phyloP scores from a whole-genome alignment of 1,284 basidiomycete species.

The Irpex sp. region DNA sequence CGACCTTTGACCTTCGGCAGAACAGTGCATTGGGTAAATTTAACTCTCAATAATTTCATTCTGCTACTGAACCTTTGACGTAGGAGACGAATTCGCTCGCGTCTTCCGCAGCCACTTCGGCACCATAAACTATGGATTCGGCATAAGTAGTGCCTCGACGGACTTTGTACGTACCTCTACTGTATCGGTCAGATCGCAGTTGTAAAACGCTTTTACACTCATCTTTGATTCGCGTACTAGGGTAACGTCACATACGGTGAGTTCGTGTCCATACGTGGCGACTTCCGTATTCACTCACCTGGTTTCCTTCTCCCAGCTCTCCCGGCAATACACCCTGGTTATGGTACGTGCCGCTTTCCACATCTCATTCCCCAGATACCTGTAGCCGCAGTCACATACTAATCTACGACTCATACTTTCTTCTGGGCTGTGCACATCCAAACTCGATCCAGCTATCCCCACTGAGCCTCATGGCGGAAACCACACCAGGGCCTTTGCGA shows the following conservation, averaged over 20 bases:
- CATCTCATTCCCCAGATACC: neutral
- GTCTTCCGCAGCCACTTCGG: conserved; percentile 23
- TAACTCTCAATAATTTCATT: neutral
- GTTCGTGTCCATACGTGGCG: neutral
- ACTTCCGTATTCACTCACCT: neutral
- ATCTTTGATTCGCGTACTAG: conserved; percentile 30
- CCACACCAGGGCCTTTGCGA: conserved; percentile 63
- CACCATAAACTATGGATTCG: conserved; percentile 21
- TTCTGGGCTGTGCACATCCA: no score
- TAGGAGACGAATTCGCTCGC: conserved; percentile 28
- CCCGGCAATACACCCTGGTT: conserved; percentile 53
- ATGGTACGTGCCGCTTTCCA: conserved; percentile 37
- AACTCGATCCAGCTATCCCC: conserved; percentile 55
- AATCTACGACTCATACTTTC: neutral
- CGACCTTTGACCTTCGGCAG: conserved; percentile 53
- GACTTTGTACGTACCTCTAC: conserved; percentile 25
- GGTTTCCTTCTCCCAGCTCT: conserved; percentile 8
- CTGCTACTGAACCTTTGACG: neutral
- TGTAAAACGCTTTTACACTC: neutral
- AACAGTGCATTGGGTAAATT: conserved; percentile 52
- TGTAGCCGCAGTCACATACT: neutral
- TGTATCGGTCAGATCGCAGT: neutral
- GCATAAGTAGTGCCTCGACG: conserved; percentile 25
- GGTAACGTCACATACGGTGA: conserved; percentile 67
- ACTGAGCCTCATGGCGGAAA: conserved; percentile 60